Evolutionary conservation across 202 grass and related monocot species (phyloP).

Genomic region (Elaeis oleifera): DNA sequence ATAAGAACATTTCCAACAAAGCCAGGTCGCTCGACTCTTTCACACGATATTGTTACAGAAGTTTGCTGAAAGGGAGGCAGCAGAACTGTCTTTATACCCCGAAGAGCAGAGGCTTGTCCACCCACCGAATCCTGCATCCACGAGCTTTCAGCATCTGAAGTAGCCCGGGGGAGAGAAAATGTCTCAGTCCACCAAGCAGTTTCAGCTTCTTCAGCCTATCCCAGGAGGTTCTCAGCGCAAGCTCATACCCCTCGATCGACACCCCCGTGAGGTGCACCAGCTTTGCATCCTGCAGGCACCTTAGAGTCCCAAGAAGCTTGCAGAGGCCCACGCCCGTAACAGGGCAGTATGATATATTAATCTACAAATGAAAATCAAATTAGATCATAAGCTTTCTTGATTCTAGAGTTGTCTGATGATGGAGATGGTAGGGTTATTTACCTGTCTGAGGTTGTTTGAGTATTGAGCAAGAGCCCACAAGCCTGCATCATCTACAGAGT

Average conservation of each 20-base stretch:
- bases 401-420: no score
- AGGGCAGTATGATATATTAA: slow-evolving; percentile 92
- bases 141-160: slow-evolving; percentile 55
- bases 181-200: slow-evolving; percentile 49
- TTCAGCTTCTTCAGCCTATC: slow-evolving; percentile 96
- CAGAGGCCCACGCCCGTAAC: slow-evolving; percentile 75
- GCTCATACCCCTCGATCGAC: slow-evolving; percentile 70
- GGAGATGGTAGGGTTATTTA: slow-evolving; percentile 8
- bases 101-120: slow-evolving; percentile 68
- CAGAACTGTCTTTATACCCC: no score
- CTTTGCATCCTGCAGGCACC: slow-evolving; percentile 91
- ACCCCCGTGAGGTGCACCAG: slow-evolving; percentile 86
- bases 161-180: slow-evolving; percentile 58
- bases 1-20: no score
- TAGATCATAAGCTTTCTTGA: no score
- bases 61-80: no score
- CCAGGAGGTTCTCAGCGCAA: slow-evolving; percentile 56
- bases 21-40: no score
- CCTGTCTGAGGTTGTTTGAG: slow-evolving; percentile 95
- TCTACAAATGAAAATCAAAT: slow-evolving; percentile 36
- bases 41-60: no score
- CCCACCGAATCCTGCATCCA: slow-evolving; percentile 85
- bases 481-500: slow-evolving; percentile 68
- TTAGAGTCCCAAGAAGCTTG: slow-evolving; percentile 61
- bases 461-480: slow-evolving; percentile 80